Percentiles rank a stretch among this genome's conserved stretches.
phyloP scores from a whole-genome alignment of 495 filamentous ascomycete genomes.

The Collariella sp. region DNA sequence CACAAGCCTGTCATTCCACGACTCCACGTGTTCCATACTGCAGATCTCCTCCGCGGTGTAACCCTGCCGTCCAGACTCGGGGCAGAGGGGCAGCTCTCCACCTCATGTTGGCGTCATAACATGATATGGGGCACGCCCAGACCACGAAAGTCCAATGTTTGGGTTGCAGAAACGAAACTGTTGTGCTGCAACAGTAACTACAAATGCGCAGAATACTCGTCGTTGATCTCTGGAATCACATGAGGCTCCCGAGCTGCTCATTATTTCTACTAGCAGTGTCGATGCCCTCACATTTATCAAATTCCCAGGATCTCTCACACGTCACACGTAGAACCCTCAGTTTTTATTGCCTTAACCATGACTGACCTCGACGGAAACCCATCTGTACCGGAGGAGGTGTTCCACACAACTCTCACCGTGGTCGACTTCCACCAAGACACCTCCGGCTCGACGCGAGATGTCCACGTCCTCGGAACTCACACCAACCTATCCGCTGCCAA shows the following conservation, averaged over 20 bases:
- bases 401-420: slow-evolving; percentile 34
- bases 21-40: too few relatives aligned
- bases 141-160: neutral
- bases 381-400: slow-evolving; percentile 26
- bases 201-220: neutral
- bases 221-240: too few relatives aligned
- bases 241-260: too few relatives aligned
- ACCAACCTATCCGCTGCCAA: slow-evolving; percentile 29
- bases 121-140: neutral
- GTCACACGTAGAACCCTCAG: too few relatives aligned
- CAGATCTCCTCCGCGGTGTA: neutral
- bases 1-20: neutral
- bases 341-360: neutral
- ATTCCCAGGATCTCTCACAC: too few relatives aligned
- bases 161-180: neutral
- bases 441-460: slow-evolving; percentile 22
- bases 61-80: neutral
- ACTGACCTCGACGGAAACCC: neutral
- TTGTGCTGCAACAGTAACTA: neutral
- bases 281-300: neutral
- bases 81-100: neutral
- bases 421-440: slow-evolving; percentile 27
- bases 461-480: slow-evolving; percentile 35
- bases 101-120: slow-evolving; percentile 10
- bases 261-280: too few relatives aligned